Percentiles rank a stretch among this genome's conserved stretches.
Evolutionary conservation across 257 asterid species (phyloP).

Genomic region (Cinchona pubescens): DNA sequence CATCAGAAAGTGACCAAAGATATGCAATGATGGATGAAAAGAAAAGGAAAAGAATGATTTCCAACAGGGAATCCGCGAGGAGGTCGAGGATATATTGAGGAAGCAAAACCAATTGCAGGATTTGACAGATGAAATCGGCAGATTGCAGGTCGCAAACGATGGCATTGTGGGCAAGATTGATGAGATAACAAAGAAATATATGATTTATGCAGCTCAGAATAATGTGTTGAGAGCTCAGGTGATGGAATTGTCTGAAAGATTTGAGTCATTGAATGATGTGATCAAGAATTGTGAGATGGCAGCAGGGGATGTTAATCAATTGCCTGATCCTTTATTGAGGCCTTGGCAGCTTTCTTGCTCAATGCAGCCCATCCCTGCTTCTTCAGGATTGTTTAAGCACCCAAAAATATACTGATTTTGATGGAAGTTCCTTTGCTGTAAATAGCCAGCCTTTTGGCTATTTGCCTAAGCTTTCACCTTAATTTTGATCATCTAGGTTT

Average conservation of each 20-base stretch:
- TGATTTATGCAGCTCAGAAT: slow-evolving; percentile 39
- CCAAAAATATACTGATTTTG: slow-evolving; percentile 23
- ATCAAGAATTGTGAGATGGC: slow-evolving; percentile 31
- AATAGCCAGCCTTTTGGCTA: background rate
- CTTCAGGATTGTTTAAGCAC: slow-evolving; percentile 35
- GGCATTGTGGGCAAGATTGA: slow-evolving; percentile 48
- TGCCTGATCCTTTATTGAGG: slow-evolving; percentile 34
- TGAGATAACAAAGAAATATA: slow-evolving; percentile 29
- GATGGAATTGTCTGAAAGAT: slow-evolving; percentile 49
- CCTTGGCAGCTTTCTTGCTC: slow-evolving; percentile 63
- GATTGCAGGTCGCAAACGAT: slow-evolving; percentile 48
- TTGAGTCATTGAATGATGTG: slow-evolving; percentile 39
- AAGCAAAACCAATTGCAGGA: slow-evolving; percentile 49
- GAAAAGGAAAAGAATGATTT: slow-evolving; percentile 52
- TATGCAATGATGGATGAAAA: slow-evolving; percentile 41
- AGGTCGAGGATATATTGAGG: slow-evolving; percentile 42
- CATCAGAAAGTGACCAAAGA: slow-evolving; percentile 36
- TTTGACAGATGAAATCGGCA: slow-evolving; percentile 38
- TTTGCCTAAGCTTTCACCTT: slow-evolving; percentile 4
- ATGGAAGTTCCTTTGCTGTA: background rate
- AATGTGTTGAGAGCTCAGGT: slow-evolving; percentile 63
- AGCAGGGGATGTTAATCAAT: slow-evolving; percentile 24
- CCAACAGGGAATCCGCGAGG: slow-evolving; percentile 50
- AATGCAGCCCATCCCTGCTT: slow-evolving; percentile 42
- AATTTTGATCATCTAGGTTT: background rate